Conservation (phyloP, 306 rosid species). For the Trifolium subterraneum region DNA sequence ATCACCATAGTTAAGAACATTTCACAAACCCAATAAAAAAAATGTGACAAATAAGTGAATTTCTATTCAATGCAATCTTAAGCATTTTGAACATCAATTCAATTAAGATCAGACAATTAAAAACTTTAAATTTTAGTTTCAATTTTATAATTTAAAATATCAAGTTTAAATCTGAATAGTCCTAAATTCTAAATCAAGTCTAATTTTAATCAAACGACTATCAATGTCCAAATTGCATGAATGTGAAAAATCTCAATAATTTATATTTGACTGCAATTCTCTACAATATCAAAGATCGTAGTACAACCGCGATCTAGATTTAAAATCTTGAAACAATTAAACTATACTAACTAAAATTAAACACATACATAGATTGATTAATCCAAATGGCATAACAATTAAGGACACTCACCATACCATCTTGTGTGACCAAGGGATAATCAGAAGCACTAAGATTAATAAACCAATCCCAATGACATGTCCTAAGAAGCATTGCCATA, state of each 20-base stretch:
- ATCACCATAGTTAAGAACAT: background rate
- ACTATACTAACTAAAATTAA: background rate
- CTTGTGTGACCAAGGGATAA: conserved; percentile 90
- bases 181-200: too few species aligned
- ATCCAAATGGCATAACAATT: background rate
- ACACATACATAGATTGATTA: background rate
- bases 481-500: conserved; percentile 73
- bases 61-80: too few species aligned
- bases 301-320: background rate
- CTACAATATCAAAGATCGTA: background rate
- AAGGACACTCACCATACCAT: conserved; percentile 96
- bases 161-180: too few species aligned
- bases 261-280: background rate
- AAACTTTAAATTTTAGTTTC: too few species aligned
- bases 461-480: conserved; percentile 87
- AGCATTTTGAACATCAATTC: too few species aligned
- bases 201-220: too few species aligned
- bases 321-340: background rate
- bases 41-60: too few species aligned
- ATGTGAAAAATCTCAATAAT: too few species aligned
- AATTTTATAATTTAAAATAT: too few species aligned
- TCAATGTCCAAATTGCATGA: too few species aligned
- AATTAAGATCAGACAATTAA: too few species aligned
- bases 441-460: conserved; percentile 96
- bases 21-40: background rate